phyloP scores from a whole-genome alignment of 106 monocot species.

The Cymbidium sinense region DNA sequence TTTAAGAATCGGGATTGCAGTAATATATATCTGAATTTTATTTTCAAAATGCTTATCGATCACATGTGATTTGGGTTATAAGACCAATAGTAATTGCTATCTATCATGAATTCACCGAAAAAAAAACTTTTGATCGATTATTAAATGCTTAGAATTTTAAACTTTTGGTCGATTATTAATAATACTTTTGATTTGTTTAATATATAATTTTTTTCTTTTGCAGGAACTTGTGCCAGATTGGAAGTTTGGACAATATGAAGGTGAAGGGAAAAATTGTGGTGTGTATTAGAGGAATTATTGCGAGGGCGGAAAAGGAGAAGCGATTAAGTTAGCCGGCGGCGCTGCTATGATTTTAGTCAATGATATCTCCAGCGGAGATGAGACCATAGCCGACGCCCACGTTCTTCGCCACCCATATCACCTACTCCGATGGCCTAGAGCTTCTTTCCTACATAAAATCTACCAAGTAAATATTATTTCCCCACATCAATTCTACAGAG shows the following conservation, averaged over 20 bases:
- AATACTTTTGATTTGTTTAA: too few species aligned
- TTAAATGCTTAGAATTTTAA: too few species aligned
- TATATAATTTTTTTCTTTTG: too few species aligned
- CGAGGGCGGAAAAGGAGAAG: conserved; percentile 23
- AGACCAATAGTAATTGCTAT: too few species aligned
- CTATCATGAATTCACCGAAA: too few species aligned
- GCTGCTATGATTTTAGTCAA: conserved; percentile 35
- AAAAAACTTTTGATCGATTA: too few species aligned
- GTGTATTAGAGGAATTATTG: conserved; percentile 14
- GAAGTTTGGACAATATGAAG: conserved; percentile 25
- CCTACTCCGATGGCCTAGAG: conserved; percentile 18
- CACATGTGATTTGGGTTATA: too few species aligned
- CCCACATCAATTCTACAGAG: too few species aligned
- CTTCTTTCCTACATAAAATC: conserved; percentile 32
- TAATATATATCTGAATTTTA: neutral
- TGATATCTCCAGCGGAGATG: conserved; percentile 14
- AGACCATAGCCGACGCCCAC: conserved; percentile 36
- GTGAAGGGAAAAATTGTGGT: conserved; percentile 47
- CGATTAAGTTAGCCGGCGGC: conserved; percentile 26
- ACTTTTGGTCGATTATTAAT: too few species aligned
- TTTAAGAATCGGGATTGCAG: neutral
- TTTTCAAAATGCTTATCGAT: neutral
- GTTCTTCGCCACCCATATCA: conserved; percentile 36
- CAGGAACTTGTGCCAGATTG: conserved; percentile 20
- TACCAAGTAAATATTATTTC: conserved; percentile 21